Percentiles rank a stretch among this genome's conserved stretches.
Evolutionary conservation across 106 monocot genomes (phyloP).

Genomic region (Triglochin maritima): DNA sequence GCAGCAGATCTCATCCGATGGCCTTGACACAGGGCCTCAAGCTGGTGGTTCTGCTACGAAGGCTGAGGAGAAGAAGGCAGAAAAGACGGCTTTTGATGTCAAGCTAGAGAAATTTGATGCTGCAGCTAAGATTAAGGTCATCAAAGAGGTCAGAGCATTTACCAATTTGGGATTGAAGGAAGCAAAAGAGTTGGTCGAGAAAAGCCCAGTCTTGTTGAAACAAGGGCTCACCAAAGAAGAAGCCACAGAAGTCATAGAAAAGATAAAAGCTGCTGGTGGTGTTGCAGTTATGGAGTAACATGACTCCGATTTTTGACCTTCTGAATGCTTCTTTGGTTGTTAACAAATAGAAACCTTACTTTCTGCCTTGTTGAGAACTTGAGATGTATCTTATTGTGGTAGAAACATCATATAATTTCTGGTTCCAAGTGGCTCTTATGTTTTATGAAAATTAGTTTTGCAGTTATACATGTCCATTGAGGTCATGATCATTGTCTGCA

Average conservation of each 20-base stretch:
- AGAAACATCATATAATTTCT: neutral
- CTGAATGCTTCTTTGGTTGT: neutral
- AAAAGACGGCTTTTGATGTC: slow-evolving; percentile 88
- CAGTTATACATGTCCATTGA: neutral
- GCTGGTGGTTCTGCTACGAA: slow-evolving; percentile 20
- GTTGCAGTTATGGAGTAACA: slow-evolving; percentile 80
- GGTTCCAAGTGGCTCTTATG: neutral
- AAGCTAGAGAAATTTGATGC: slow-evolving; percentile 90
- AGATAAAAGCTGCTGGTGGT: slow-evolving; percentile 90
- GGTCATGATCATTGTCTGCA: neutral
- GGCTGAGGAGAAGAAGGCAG: slow-evolving; percentile 63
- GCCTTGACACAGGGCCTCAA: slow-evolving; percentile 31
- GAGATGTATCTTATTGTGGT: no score
- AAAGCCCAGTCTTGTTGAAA: slow-evolving; percentile 62
- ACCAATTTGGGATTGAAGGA: slow-evolving; percentile 89
- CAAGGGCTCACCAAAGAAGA: slow-evolving; percentile 89
- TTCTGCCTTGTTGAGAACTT: neutral
- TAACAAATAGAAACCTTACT: neutral
- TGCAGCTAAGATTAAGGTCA: slow-evolving; percentile 84
- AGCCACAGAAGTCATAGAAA: slow-evolving; percentile 67
- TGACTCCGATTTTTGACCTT: neutral
- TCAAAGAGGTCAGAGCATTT: slow-evolving; percentile 88
- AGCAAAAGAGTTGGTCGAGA: slow-evolving; percentile 93
- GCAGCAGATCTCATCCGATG: slow-evolving; percentile 42
- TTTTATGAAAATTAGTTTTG: neutral